A percentile compares a stretch with the other conserved stretches of the same genome.
phyloP scores from a whole-genome alignment of 495 filamentous ascomycete species.

The Tuber brumale region DNA sequence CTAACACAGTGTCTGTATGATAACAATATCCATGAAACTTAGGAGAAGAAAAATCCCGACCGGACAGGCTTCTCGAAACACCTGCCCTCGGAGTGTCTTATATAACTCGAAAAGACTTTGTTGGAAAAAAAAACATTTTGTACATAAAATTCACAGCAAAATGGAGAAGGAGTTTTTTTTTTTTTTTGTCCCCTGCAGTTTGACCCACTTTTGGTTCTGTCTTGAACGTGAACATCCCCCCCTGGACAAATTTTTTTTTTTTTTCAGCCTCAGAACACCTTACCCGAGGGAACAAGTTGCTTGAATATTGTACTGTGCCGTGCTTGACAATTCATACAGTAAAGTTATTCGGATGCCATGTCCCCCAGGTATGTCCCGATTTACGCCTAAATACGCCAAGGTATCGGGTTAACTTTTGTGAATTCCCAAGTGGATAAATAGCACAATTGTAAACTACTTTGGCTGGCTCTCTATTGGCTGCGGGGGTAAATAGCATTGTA shows the following conservation, averaged over 20 bases:
- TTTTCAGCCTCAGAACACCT: background rate
- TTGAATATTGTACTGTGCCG: background rate
- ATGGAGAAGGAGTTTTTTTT: no score
- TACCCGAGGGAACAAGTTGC: background rate
- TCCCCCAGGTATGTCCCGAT: no score
- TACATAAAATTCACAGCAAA: slow-evolving; percentile 21
- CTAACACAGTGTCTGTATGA: background rate
- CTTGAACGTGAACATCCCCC: no score
- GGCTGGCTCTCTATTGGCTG: background rate
- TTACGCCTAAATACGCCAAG: no score
- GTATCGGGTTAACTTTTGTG: no score
- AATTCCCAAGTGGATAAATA: background rate
- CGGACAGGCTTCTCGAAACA: slow-evolving; percentile 20
- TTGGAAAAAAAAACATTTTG: no score
- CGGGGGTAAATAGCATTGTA: background rate
- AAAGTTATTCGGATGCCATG: no score
- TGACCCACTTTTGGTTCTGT: background rate
- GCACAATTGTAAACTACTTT: background rate
- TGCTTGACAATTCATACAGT: no score
- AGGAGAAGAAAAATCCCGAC: no score
- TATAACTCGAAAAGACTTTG: no score
- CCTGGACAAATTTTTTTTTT: background rate
- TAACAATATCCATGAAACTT: background rate
- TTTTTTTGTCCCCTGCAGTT: slow-evolving; percentile 6
- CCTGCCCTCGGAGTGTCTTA: slow-evolving; percentile 27